Percentiles rank a stretch among this genome's conserved stretches.
These are phyloP conservation scores for Cicer cuneatum DNA, from an alignment of 306 rosid genomes.

Conservation along the genomic window DNA sequence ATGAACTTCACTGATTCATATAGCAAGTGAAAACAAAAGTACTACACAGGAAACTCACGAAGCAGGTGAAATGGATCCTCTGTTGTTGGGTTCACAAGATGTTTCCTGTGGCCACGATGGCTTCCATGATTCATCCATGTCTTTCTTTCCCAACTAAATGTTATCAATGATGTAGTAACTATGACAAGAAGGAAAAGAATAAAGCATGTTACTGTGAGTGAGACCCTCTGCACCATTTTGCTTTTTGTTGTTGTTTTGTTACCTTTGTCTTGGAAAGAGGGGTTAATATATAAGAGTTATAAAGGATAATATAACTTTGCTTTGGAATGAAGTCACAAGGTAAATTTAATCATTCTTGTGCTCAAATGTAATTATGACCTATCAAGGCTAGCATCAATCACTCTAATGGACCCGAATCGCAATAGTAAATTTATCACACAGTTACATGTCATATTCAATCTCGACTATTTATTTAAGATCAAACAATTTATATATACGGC, in stretches of 20 bases:
- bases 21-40: background rate
- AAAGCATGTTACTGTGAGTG: constrained; percentile 45
- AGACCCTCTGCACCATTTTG: constrained; percentile 52
- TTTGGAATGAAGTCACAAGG: constrained; percentile 63
- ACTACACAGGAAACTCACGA: constrained; percentile 57
- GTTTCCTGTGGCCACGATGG: constrained; percentile 64
- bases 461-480: too few relatives aligned
- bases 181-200: constrained; percentile 52
- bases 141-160: constrained; percentile 50
- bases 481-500: too few relatives aligned
- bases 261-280: constrained; percentile 30
- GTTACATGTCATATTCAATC: too few relatives aligned
- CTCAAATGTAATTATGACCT: constrained; percentile 42
- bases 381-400: too few relatives aligned
- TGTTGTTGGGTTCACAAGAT: constrained; percentile 59
- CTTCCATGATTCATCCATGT: constrained; percentile 80
- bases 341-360: constrained; percentile 50
- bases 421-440: too few relatives aligned
- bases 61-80: constrained; percentile 56
- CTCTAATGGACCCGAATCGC: too few relatives aligned
- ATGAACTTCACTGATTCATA: constrained; percentile 33
- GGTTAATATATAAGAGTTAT: constrained; percentile 49
- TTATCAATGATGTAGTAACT: background rate
- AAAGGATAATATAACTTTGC: constrained; percentile 55
- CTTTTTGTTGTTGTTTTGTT: constrained; percentile 32